A percentile compares a stretch with the other conserved stretches of the same genome.
Conservation (phyloP, 148 eudicot genomes). For the Nepenthes mirabilis region DNA sequence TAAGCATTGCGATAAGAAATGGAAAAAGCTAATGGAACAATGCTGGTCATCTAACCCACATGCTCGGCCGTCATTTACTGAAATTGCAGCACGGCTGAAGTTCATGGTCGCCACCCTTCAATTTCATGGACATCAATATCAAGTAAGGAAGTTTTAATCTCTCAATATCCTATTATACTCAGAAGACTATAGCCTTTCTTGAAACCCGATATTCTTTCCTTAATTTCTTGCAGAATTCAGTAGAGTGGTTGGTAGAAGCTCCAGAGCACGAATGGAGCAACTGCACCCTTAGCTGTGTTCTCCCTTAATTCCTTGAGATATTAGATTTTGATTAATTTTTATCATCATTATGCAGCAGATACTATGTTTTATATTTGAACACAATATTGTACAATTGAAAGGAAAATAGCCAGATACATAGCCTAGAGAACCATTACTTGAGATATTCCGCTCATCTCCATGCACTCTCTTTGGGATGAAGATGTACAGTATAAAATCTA, state of each 20-base stretch:
- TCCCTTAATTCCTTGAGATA: no score
- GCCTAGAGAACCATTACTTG: no score
- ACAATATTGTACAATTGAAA: no score
- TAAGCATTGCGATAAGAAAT: constrained; percentile 59
- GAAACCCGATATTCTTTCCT: background rate
- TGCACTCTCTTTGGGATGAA: no score
- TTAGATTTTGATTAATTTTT: no score
- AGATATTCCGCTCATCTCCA: no score
- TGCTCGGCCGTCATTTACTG: constrained; percentile 65
- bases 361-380: no score
- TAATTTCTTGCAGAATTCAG: constrained; percentile 16
- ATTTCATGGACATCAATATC: constrained; percentile 41
- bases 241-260: constrained; percentile 7
- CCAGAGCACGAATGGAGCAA: constrained; percentile 3
- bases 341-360: no score
- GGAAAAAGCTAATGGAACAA: constrained; percentile 77
- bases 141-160: constrained; percentile 17
- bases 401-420: no score
- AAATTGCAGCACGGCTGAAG: constrained; percentile 49
- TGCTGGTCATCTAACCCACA: constrained; percentile 79
- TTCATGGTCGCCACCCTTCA: constrained; percentile 47
- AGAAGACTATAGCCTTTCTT: no score
- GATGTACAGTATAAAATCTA: no score
- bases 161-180: background rate
- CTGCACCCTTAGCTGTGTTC: constrained; percentile 8